These are phyloP conservation scores for Quercus tomentella DNA, from an alignment of 331 rosid species.

Conservation along the genomic window DNA sequence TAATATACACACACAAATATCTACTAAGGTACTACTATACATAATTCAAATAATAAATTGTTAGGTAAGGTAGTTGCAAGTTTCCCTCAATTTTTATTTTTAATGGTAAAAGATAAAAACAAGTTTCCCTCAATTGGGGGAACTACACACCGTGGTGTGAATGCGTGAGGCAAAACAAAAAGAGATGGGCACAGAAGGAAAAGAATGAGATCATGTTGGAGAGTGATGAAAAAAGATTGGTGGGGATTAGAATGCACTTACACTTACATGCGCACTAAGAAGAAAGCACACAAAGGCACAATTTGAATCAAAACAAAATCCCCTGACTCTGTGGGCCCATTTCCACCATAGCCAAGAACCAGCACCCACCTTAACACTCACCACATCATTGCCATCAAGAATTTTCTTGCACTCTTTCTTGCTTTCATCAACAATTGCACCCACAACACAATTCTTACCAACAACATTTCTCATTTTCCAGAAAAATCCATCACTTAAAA, in stretches of 20 bases:
- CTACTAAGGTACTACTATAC: neutral
- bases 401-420: constrained; percentile 45
- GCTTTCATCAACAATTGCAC: constrained; percentile 26
- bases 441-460: constrained; percentile 3
- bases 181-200: neutral
- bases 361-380: constrained; percentile 37
- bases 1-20: neutral
- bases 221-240: constrained; percentile 46
- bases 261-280: constrained; percentile 54
- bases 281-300: constrained; percentile 27
- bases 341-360: constrained; percentile 56
- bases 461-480: constrained; percentile 9
- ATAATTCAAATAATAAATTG: neutral
- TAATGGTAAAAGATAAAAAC: too few species aligned
- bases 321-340: constrained; percentile 44
- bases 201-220: constrained; percentile 5
- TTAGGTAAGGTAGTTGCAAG: constrained; percentile 15
- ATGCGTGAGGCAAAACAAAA: neutral
- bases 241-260: constrained; percentile 38
- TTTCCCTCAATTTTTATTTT: neutral
- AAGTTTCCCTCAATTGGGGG: neutral
- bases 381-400: constrained; percentile 72
- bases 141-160: neutral
- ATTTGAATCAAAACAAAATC: constrained; percentile 35
- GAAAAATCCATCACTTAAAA: neutral